Conservation (phyloP, 805 yeast genomes). For the Osmozyma mogii region DNA sequence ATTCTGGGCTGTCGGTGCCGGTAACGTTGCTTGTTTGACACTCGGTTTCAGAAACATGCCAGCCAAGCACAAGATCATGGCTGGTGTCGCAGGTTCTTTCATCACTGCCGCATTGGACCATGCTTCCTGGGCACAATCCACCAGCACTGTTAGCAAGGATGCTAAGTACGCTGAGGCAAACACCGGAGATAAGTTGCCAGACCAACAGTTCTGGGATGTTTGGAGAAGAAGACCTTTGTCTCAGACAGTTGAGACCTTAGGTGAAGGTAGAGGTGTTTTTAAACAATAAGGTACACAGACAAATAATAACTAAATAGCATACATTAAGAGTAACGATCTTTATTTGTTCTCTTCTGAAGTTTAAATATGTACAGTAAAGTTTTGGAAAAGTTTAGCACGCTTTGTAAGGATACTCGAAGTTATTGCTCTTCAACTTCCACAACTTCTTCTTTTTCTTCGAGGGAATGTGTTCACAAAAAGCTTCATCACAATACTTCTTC, state of each 20-base stretch:
- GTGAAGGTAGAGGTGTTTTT: constrained; percentile 56
- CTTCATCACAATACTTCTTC: constrained; percentile 56
- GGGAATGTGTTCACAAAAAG: constrained; percentile 75
- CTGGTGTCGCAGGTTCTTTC: constrained; percentile 34
- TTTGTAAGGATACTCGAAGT: constrained; percentile 82
- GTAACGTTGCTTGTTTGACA: constrained; percentile 39
- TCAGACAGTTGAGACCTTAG: constrained; percentile 69
- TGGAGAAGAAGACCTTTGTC: constrained; percentile 75
- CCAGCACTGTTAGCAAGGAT: constrained; percentile 30
- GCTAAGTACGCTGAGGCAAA: constrained; percentile 32
- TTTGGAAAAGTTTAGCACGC: constrained; percentile 4
- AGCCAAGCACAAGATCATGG: constrained; percentile 31
- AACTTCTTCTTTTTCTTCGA: constrained; percentile 82
- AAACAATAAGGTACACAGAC: constrained; percentile 24
- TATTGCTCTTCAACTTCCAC: constrained; percentile 77
- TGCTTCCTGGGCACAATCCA: constrained; percentile 33
- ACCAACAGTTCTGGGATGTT: constrained; percentile 71
- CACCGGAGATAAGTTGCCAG: constrained; percentile 25
- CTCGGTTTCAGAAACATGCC: constrained; percentile 37
- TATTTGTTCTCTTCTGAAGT: no score
- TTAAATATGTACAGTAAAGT: background rate
- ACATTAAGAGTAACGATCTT: no score
- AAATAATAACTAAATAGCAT: no score
- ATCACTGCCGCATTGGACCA: constrained; percentile 31
- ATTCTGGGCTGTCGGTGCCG: constrained; percentile 54